Evolutionary conservation across 768 basidiomycete genomes (phyloP).

Genomic region (Russula olivacea): DNA sequence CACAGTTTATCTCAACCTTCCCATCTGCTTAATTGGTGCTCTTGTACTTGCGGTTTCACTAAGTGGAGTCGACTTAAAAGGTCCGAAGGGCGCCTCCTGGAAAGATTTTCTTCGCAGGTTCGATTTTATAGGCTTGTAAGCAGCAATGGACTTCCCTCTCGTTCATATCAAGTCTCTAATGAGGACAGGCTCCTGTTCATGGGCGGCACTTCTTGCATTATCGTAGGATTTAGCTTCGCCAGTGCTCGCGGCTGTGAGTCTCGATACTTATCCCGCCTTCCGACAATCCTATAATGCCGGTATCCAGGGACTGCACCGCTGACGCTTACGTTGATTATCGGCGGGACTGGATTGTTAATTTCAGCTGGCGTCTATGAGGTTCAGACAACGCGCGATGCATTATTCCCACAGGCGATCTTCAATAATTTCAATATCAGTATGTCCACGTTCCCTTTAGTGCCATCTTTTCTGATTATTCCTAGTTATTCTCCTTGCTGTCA

Average conservation of each 20-base stretch:
- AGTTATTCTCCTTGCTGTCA: conserved; percentile 63
- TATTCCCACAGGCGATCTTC: conserved; percentile 65
- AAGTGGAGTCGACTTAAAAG: conserved; percentile 46
- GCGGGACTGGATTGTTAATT: conserved; percentile 50
- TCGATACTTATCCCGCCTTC: conserved; percentile 4
- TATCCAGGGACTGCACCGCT: conserved; percentile 54
- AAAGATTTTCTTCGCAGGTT: conserved; percentile 48
- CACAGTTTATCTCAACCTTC: conserved; percentile 81
- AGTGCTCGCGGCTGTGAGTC: conserved; percentile 60
- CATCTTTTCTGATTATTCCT: conserved; percentile 18
- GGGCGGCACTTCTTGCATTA: conserved; percentile 62
- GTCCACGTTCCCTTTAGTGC: conserved; percentile 24
- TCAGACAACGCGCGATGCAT: conserved; percentile 57
- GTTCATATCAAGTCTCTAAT: conserved; percentile 21
- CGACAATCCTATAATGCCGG: neutral
- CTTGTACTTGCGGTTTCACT: conserved; percentile 56
- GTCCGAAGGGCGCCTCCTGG: conserved; percentile 50
- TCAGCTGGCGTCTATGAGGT: conserved; percentile 64
- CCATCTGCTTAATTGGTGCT: conserved; percentile 58
- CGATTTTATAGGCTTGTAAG: conserved; percentile 77
- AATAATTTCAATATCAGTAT: conserved; percentile 53
- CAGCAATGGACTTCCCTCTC: conserved; percentile 26
- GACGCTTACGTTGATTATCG: conserved; percentile 54
- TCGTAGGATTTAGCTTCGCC: conserved; percentile 77
- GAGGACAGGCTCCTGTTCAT: conserved; percentile 60